Conservation (phyloP, 2,329 filamentous ascomycete genomes). For the Colletotrichum acutatum region DNA sequence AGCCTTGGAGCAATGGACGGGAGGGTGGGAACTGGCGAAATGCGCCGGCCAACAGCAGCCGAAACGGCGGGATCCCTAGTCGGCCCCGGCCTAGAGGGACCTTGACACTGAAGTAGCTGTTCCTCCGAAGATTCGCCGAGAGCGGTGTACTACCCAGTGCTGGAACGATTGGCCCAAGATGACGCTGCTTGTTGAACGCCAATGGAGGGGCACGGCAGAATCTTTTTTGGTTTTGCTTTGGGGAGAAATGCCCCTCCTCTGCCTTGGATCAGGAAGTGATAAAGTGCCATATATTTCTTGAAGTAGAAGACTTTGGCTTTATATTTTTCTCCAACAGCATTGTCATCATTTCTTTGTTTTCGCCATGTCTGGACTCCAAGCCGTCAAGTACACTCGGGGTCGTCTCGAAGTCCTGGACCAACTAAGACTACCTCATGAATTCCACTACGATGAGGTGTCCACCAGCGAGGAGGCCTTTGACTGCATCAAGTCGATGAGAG, state of each 20-base stretch:
- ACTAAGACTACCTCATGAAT: slow-evolving; percentile 82
- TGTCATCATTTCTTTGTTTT: background rate
- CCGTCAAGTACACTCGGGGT: slow-evolving; percentile 80
- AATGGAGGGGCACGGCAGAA: slow-evolving; percentile 41
- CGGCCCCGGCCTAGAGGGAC: background rate
- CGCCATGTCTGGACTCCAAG: slow-evolving; percentile 72
- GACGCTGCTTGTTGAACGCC: slow-evolving; percentile 1
- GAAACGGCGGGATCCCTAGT: slow-evolving; percentile 1
- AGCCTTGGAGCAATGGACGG: too few species aligned
- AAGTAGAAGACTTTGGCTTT: background rate
- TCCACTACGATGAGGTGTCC: slow-evolving; percentile 79
- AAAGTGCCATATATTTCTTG: background rate
- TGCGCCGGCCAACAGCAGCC: slow-evolving; percentile 14
- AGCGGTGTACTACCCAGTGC: slow-evolving; percentile 17
- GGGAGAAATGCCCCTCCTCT: slow-evolving; percentile 21
- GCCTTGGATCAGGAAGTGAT: background rate
- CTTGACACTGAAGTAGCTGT: background rate
- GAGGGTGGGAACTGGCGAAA: background rate
- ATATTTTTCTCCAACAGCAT: background rate
- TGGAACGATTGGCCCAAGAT: slow-evolving; percentile 18
- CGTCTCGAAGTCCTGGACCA: slow-evolving; percentile 84
- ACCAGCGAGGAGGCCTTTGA: slow-evolving; percentile 82
- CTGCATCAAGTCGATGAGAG: slow-evolving; percentile 83
- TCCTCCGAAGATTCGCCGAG: slow-evolving; percentile 15
- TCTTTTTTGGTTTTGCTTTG: slow-evolving; percentile 33